Evolutionary conservation across 257 asterid species (phyloP), one percentile per base, ranked within the genome.

Genomic region (Cordia subcordata): DNA sequence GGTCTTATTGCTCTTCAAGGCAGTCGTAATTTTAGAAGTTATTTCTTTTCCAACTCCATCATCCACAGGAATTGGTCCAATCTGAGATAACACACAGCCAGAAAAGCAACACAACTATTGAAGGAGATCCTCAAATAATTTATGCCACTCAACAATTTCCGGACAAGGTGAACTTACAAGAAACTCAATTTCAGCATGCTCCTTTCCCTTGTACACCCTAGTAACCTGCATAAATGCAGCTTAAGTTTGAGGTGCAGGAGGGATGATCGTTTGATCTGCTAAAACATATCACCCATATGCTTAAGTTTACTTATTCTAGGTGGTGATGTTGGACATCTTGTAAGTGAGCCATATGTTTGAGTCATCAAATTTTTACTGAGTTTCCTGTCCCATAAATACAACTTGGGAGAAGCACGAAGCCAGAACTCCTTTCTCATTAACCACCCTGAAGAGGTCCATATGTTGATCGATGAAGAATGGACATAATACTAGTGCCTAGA

Each of bases 41-140:
- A 85, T 80, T 81, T 87, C 96, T 80, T 87, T 87, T 22, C 96
- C 87, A 72, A 62, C 58, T 64, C 85, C 85, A 73, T 89, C 91
- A 52, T 86, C 88, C 69, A 80, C 76, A 14, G 97, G 96, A 80
- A 93, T 81, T 39, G 97, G 99, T 57, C 99, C 99, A 63, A 92
- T 18, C 11, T 4, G 54, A 16, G 5, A 42, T 42, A 4, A 42
- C 6, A 55, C 37, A 13, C 37, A n/a, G 9, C 21, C 11, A 49
- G 59, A 33, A 65, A 53, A 65, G 8, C 42, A 14, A 68, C 40
- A 55, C 15, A 1, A 5, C 53, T 59, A 42, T 42, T 2, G 15
- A 42, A 10, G 44, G 47, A 42, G 47, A 42, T 10, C 47, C 12
- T 42, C 10, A 27, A 27, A 27, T 27, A 27, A 27, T 27, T 27